Evolutionary conservation across 371 early-diverging fungal species (phyloP).

Genomic region (Haplosporangium sp.): DNA sequence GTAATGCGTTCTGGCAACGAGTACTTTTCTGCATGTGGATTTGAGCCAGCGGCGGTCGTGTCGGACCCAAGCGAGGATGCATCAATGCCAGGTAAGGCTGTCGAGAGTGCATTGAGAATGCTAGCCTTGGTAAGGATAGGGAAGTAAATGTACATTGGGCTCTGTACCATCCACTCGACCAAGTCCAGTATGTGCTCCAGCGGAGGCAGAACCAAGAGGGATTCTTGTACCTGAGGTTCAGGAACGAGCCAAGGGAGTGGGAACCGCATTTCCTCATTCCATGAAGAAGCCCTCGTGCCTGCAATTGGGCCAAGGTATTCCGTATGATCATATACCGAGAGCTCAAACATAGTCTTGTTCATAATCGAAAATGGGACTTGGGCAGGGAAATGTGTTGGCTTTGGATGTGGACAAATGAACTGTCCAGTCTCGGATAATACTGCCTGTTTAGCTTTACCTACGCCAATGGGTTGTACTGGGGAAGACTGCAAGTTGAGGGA

Average conservation of each 20-base stretch:
- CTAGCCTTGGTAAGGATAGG: constrained; percentile 48
- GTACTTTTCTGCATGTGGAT: not conserved
- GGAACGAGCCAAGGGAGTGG: constrained; percentile 51
- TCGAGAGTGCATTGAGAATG: constrained; percentile 40
- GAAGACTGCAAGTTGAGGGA: constrained; percentile 2
- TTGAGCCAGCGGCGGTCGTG: not conserved
- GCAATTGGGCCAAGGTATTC: constrained; percentile 52
- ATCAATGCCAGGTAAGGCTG: constrained; percentile 31
- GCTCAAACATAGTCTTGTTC: constrained; percentile 55
- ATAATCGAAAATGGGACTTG: constrained; percentile 47
- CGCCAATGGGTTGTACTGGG: not conserved
- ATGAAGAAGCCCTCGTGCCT: constrained; percentile 37
- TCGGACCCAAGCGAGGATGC: constrained; percentile 6
- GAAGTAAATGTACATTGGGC: constrained; percentile 45
- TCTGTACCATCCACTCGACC: constrained; percentile 52
- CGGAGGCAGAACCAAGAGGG: constrained; percentile 34
- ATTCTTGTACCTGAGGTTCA: constrained; percentile 44
- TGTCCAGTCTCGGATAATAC: constrained; percentile 31
- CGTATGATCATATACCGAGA: constrained; percentile 50
- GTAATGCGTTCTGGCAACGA: constrained; percentile 38
- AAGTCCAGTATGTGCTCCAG: constrained; percentile 34
- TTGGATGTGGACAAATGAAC: constrained; percentile 32
- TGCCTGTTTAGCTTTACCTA: constrained; percentile 14
- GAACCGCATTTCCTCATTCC: constrained; percentile 54
- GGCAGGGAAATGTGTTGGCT: constrained; percentile 25